Evolutionary conservation across 2,329 filamentous ascomycete genomes (phyloP), one percentile per base, ranked within the genome.

Genomic region (Pseudocercospora musae): DNA sequence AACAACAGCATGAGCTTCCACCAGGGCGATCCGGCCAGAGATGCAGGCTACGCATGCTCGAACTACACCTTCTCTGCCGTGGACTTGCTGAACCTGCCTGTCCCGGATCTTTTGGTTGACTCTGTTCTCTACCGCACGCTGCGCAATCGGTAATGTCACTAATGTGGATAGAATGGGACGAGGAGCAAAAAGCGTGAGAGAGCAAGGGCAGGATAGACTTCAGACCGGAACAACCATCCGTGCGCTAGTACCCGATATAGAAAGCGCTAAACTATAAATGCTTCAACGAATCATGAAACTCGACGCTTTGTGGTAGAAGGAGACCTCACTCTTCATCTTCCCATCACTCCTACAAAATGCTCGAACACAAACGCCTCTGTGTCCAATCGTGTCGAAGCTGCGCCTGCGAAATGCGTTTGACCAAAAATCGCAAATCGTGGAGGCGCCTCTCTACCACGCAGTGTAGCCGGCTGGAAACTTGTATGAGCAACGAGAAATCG

Each of bases 21-120:
- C 25, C 46, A 59, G 29, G 57, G 57, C 11, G 46, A 59, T 40
- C 27, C 44, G 25, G 57, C 57, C 13, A 42, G 44, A 27, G 57
- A 59, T 37, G 57, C 57, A 20, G 57, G 29, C 25, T 59, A 37
- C 20, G 48, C 48, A 2, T 27, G 48, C 48, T 50, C 48, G 21
- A 50, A 27, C 23, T 50, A 50, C 23, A 50, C 48, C 6, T 27
- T 46, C 18, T 11, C 8, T 8, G 42, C 42, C 1, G 42, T 50
- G 18, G 46, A 50, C 23, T 9, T 50, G 46, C 21, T 50, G 8
- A 23, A 23, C 4, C 20, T 27, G 20, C 21, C 48, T n/a, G 48
- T 23, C 5, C 23, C 48, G 21, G 23, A 27, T 50, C 48, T 50
- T 5, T 25, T 50, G 20, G 48, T 50, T 13, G 48, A 50, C 6